phyloP scores from a whole-genome alignment of 1,139 yeast species.

The Geotrichum fermentans region DNA sequence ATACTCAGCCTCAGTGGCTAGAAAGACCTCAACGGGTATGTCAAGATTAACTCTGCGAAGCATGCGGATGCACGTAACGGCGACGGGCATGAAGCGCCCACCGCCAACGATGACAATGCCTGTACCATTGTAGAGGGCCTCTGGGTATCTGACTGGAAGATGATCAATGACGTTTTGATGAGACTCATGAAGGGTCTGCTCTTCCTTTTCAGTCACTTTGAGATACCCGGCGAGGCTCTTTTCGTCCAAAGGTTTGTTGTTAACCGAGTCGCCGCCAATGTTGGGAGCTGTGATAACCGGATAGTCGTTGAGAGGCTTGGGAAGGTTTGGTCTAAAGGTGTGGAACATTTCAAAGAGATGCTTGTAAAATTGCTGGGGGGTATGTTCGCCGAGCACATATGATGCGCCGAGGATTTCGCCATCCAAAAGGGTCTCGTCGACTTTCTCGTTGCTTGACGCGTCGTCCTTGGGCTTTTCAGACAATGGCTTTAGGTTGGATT shows the following conservation, averaged over 20 bases:
- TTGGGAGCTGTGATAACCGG: conserved; percentile 1
- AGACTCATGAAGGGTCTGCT: conserved; percentile 45
- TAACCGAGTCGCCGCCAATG: background rate
- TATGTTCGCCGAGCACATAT: conserved; percentile 1
- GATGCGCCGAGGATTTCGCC: background rate
- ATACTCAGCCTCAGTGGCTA: conserved; percentile 65
- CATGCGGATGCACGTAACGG: conserved; percentile 60
- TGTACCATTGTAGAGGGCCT: conserved; percentile 43
- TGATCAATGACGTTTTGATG: conserved; percentile 52
- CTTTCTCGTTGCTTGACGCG: background rate
- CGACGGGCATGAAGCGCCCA: conserved; percentile 69
- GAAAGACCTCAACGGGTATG: conserved; percentile 71
- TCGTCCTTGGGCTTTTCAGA: background rate
- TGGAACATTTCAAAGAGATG: conserved; percentile 15
- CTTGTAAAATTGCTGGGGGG: conserved; percentile 14
- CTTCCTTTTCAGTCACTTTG: conserved; percentile 48
- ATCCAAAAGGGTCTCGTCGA: background rate
- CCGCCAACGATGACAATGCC: conserved; percentile 85
- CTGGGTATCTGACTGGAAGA: conserved; percentile 45
- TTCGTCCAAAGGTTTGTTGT: conserved; percentile 2
- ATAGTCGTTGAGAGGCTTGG: conserved; percentile 9
- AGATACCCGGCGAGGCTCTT: conserved; percentile 39
- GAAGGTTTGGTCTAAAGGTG: conserved; percentile 9
- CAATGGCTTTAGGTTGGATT: conserved; percentile 1
- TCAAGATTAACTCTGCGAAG: conserved; percentile 58